These are phyloP conservation scores for Chlorella vulgaris DNA, from an alignment of 139 green algal genomes.

Conservation along the genomic window DNA sequence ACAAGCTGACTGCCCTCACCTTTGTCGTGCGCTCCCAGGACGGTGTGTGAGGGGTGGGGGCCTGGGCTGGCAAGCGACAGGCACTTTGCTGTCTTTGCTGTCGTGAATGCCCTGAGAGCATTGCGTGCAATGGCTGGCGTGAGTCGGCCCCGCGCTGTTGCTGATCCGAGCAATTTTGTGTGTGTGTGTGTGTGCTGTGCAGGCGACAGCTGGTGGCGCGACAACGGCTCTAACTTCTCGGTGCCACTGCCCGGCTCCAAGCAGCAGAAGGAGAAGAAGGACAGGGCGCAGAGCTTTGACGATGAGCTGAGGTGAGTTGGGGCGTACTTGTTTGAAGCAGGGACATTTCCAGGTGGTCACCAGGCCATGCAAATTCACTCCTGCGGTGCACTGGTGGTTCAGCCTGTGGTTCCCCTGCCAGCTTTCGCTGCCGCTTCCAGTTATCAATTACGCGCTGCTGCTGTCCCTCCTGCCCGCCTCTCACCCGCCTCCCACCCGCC, in stretches of 20 bases:
- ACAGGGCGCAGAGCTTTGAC: constrained; percentile 25
- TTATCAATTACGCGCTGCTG: neutral
- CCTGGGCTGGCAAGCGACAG: too few species aligned
- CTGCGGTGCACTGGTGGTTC: too few species aligned
- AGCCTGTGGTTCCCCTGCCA: too few species aligned
- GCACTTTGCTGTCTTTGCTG: too few species aligned
- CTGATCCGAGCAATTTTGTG: too few species aligned
- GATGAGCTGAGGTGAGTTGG: constrained; percentile 59
- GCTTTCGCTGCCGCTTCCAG: neutral
- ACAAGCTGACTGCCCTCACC: constrained; percentile 51
- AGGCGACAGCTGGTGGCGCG: constrained; percentile 84
- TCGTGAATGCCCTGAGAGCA: neutral
- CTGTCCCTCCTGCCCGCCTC: neutral
- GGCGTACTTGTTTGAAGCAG: neutral
- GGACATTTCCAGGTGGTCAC: neutral
- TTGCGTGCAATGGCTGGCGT: neutral
- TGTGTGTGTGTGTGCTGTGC: neutral
- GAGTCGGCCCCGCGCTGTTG: too few species aligned
- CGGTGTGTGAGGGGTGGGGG: neutral
- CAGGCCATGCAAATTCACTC: neutral
- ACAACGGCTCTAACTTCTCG: constrained; percentile 81
- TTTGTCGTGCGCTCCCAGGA: constrained; percentile 82
- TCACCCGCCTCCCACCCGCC: neutral
- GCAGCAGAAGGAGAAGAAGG: neutral
- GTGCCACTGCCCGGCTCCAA: constrained; percentile 68